Base-by-base conservation (phyloP, 106 monocot species). In the Triglochin maritima region DNA sequence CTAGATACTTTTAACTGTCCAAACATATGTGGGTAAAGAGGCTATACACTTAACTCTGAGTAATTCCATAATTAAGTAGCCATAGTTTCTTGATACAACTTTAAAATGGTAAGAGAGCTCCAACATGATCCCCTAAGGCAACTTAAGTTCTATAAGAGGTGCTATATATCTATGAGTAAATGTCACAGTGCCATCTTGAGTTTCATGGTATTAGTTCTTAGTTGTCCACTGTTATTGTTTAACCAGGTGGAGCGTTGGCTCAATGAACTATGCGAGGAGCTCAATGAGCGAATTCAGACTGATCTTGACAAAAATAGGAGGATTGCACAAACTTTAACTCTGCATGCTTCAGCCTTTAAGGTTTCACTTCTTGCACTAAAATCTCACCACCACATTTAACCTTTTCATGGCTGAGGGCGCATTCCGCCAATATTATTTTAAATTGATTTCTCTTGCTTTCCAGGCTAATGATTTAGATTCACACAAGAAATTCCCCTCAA, bases 401-500 rank as follows among this genome's bases (percentile, higher is more conserved):
- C 0, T 60, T 10, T 60, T 6, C 17, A 41, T 59, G 29, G 29
- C 29, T 29, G 29, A 29, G 29, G 29, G 4, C 59, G 6, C 15
- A 46, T 63, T 7, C 17, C 11, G 45, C 46, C 42, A 15, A 49
- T 15, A 51, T 51, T 17, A 16, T 12, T 66, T 52, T 49, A 2
- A 51, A n/a, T 50, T 4, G 4, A 47, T 14, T 17, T 64, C 4
- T 47, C 47, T 53, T 66, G 66, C 66, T 29, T 52, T 79, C 17
- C 68, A 98, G 98, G 74, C 64, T 62, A 75, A 80, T 81, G 80
- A 77, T 1, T 4, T 62, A 47, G 82, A 73, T 11, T 66, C 71
- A 4, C 78, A 77, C 3, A 86, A 75, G 76, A 98, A 92, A 73
- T 98, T 98, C 63, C 92, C 98, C 60, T 98, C 98, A 17, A 98